Percentiles rank a stretch among this genome's conserved stretches.
Conservation (phyloP, 2,329 filamentous ascomycete genomes). For the Colletotrichum tamarilloi region DNA sequence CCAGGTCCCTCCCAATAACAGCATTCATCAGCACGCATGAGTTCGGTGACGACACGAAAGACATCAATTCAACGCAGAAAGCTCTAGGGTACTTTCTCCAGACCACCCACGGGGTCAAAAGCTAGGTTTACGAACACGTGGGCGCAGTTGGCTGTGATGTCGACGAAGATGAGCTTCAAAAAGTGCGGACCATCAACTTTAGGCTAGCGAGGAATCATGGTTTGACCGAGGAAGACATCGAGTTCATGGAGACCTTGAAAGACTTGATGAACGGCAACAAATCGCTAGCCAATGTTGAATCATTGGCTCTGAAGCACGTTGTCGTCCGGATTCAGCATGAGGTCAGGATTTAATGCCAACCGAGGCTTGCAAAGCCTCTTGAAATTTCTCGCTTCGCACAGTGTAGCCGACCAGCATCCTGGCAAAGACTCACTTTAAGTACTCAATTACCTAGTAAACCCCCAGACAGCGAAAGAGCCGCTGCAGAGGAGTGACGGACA, state of each 20-base stretch:
- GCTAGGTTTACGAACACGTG: background rate
- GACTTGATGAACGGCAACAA: background rate
- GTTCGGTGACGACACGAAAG: background rate
- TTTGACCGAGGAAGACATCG: background rate
- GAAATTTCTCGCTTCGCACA: no score
- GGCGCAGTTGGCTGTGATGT: background rate
- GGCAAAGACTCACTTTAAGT: no score
- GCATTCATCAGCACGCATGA: background rate
- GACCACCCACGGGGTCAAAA: background rate
- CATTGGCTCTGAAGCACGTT: background rate
- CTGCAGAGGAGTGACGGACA: no score
- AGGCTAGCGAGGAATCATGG: background rate
- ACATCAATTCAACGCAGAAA: background rate
- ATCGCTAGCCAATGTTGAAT: background rate
- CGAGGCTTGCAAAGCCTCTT: no score
- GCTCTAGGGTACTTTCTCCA: background rate
- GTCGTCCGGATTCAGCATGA: background rate
- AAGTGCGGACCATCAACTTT: background rate
- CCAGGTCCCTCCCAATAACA: background rate
- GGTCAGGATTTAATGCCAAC: no score
- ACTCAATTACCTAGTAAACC: no score
- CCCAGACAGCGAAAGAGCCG: no score
- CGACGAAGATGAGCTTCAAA: no score
- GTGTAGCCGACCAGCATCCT: no score
- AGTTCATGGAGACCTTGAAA: background rate